Conservation (phyloP, 768 basidiomycete species). For the Daedalea quercina region DNA sequence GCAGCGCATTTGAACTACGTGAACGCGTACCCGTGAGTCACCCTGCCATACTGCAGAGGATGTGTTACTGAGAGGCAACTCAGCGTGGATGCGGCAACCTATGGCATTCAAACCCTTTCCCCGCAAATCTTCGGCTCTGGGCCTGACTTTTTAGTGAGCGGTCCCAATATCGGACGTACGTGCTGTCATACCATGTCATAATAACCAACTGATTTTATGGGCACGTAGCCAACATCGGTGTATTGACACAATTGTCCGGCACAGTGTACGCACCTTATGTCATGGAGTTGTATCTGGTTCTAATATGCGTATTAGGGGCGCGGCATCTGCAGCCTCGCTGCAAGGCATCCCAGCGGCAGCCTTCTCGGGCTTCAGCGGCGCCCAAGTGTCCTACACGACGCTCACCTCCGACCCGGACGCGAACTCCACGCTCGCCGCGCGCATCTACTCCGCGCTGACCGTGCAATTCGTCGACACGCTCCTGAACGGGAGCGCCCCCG, state of each 20-base stretch:
- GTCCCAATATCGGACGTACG: constrained; percentile 31
- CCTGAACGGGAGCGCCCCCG: constrained; percentile 16
- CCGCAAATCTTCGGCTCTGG: constrained; percentile 28
- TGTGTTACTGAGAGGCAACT: too few species aligned
- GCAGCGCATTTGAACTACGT: constrained; percentile 36
- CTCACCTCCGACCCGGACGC: constrained; percentile 30
- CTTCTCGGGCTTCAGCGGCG: constrained; percentile 37
- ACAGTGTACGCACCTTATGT: constrained; percentile 19
- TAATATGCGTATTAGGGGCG: constrained; percentile 28
- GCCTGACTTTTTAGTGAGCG: constrained; percentile 40
- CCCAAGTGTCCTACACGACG: constrained; percentile 44
- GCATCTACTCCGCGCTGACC: constrained; percentile 37
- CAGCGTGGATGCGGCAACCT: constrained; percentile 22
- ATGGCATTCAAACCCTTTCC: constrained; percentile 39
- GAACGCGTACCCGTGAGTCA: constrained; percentile 31
- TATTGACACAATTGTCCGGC: constrained; percentile 17
- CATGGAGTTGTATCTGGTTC: background rate
- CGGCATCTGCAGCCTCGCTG: constrained; percentile 40
- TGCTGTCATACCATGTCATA: background rate
- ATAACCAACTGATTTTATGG: background rate
- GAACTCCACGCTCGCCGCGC: constrained; percentile 30
- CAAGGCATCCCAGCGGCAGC: constrained; percentile 45
- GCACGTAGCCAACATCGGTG: constrained; percentile 17
- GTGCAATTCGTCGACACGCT: constrained; percentile 24
- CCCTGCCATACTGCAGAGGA: too few species aligned